Percentiles rank a stretch among this genome's conserved stretches.
These are phyloP conservation scores for Sporothrix mexicana DNA, from an alignment of 2,329 filamentous ascomycete genomes.

Conservation along the genomic window DNA sequence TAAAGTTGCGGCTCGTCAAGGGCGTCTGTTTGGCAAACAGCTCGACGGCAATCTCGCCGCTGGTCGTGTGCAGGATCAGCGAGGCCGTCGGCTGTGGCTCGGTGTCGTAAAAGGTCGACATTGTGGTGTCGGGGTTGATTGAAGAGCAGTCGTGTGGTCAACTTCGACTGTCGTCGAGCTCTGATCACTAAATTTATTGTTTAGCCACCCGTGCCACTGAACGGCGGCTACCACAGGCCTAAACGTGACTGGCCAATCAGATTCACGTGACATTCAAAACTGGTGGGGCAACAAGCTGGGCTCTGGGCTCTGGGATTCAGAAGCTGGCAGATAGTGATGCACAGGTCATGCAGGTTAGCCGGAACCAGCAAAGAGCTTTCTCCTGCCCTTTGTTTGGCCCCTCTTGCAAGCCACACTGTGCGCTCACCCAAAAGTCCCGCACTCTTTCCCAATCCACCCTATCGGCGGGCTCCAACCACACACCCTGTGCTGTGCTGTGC, in stretches of 20 bases:
- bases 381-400: slow-evolving; percentile 12
- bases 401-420: slow-evolving; percentile 24
- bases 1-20: slow-evolving; percentile 89
- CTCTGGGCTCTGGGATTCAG: background rate
- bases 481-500: background rate
- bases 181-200: slow-evolving; percentile 3
- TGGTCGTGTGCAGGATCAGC: slow-evolving; percentile 85
- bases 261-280: slow-evolving; percentile 22
- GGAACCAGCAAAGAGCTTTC: slow-evolving; percentile 24
- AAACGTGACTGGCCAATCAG: background rate
- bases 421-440: slow-evolving; percentile 32
- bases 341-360: background rate
- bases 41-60: slow-evolving; percentile 87
- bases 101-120: slow-evolving; percentile 92
- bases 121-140: slow-evolving; percentile 48
- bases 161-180: background rate
- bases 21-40: slow-evolving; percentile 95
- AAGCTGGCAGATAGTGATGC: slow-evolving; percentile 4
- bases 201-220: slow-evolving; percentile 21
- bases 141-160: too few relatives aligned
- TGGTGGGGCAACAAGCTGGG: slow-evolving; percentile 4
- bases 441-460: slow-evolving; percentile 8
- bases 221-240: slow-evolving; percentile 13
- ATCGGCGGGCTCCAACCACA: slow-evolving; percentile 25
- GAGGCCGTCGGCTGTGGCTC: slow-evolving; percentile 94